phyloP scores from a whole-genome alignment of 2,329 filamentous ascomycete genomes.

The Fusarium piperis region DNA sequence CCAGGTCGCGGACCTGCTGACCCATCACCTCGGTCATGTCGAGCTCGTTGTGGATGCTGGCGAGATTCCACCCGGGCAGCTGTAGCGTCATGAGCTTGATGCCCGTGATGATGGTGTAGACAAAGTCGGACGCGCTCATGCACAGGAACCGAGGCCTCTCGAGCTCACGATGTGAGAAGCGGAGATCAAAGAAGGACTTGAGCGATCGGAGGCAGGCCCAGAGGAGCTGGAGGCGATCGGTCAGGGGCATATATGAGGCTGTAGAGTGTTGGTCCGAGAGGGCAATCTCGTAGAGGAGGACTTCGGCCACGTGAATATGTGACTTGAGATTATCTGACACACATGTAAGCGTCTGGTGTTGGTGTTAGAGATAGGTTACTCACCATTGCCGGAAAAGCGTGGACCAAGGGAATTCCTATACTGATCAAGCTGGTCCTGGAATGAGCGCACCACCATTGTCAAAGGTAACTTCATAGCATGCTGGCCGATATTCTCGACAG shows the following conservation, averaged over 20 bases:
- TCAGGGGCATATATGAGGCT: constrained; percentile 44
- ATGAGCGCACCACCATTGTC: constrained; percentile 53
- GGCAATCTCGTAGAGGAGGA: constrained; percentile 59
- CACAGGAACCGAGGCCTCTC: constrained; percentile 54
- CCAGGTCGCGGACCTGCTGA: constrained; percentile 44
- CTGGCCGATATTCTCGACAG: constrained; percentile 42
- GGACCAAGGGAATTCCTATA: constrained; percentile 51
- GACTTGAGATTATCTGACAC: constrained; percentile 50
- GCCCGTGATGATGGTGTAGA: constrained; percentile 57
- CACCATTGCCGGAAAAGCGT: constrained; percentile 49
- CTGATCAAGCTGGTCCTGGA: constrained; percentile 55
- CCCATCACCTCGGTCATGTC: constrained; percentile 40
- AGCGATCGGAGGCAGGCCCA: constrained; percentile 55
- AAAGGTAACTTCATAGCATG: constrained; percentile 52
- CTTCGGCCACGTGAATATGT: constrained; percentile 56
- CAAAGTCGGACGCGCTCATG: constrained; percentile 58
- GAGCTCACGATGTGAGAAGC: constrained; percentile 45
- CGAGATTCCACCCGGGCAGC: constrained; percentile 58
- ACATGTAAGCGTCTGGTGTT: constrained; percentile 4
- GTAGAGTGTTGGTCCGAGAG: constrained; percentile 52
- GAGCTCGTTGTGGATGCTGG: constrained; percentile 49
- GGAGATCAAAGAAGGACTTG: constrained; percentile 51
- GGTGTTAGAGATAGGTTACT: constrained; percentile 7
- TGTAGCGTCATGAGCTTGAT: constrained; percentile 59
- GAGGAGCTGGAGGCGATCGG: constrained; percentile 57